Percentiles rank a stretch among this genome's conserved stretches.
These are phyloP conservation scores for Backusella circina DNA, from an alignment of 192 early-diverging fungal species.

Conservation along the genomic window DNA sequence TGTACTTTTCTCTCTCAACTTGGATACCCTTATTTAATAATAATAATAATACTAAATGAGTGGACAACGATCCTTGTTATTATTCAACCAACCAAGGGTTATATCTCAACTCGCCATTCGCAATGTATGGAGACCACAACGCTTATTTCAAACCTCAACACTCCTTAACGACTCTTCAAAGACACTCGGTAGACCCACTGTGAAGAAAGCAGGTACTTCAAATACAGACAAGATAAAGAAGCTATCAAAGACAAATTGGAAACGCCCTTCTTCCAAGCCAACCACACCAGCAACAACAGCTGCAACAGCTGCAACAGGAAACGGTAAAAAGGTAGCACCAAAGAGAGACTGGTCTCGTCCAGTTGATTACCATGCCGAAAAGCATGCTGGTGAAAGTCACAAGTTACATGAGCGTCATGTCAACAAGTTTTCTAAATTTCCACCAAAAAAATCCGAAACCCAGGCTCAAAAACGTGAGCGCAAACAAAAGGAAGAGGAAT, in stretches of 20 bases:
- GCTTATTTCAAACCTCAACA: background rate
- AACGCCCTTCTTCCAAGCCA: background rate
- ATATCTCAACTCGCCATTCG: background rate
- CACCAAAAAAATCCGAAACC: slow-evolving; percentile 13
- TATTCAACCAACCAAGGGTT: background rate
- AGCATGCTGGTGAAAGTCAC: slow-evolving; percentile 17
- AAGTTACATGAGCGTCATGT: slow-evolving; percentile 26
- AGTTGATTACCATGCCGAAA: slow-evolving; percentile 28
- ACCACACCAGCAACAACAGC: background rate
- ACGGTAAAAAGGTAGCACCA: background rate
- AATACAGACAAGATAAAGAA: background rate
- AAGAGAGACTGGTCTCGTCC: slow-evolving; percentile 23
- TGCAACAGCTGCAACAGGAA: background rate
- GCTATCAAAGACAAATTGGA: slow-evolving; percentile 7
- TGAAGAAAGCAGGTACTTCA: background rate
- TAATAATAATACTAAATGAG: slow-evolving; percentile 1
- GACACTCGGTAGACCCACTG: background rate
- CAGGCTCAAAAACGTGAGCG: slow-evolving; percentile 14
- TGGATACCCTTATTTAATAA: background rate
- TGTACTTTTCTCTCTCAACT: background rate
- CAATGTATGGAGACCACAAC: background rate
- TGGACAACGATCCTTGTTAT: slow-evolving; percentile 10
- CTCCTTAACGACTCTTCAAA: background rate
- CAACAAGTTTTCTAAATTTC: slow-evolving; percentile 23
- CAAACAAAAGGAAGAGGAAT: slow-evolving; percentile 27